Percentiles rank a stretch among this genome's conserved stretches.
Conservation (phyloP, 2,329 filamentous ascomycete genomes). For the Sporothrix brasiliensis region DNA sequence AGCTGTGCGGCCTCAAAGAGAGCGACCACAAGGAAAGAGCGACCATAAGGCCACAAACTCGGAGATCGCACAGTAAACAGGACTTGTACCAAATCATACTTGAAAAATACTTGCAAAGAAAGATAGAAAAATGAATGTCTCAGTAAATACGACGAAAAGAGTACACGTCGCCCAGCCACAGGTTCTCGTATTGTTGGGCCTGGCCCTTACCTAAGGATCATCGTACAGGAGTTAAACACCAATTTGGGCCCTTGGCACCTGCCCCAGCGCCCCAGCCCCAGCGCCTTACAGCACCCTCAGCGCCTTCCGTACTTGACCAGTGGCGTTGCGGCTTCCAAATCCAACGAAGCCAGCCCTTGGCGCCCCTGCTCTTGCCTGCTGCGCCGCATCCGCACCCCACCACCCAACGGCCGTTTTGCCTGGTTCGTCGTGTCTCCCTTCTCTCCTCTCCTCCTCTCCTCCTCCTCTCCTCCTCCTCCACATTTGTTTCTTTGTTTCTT, state of each 20-base stretch:
- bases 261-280: not conserved
- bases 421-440: not conserved
- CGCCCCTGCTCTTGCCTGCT: constrained; percentile 4
- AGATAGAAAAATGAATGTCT: not conserved
- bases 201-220: no score
- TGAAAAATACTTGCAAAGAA: not conserved
- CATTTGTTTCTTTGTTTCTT: not conserved
- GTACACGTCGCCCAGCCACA: no score
- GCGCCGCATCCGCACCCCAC: constrained; percentile 25
- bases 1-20: not conserved
- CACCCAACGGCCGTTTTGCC: constrained; percentile 17
- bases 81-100: not conserved
- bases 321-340: not conserved
- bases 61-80: not conserved
- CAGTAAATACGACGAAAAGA: no score
- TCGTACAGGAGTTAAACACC: not conserved
- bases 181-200: not conserved
- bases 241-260: not conserved
- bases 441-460: not conserved
- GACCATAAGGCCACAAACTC: not conserved
- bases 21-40: not conserved
- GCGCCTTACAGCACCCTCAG: not conserved
- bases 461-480: not conserved
- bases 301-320: not conserved
- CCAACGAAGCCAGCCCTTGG: not conserved